Conservation (phyloP, 2,329 filamentous ascomycete genomes). For the Microsporum audouinii region DNA sequence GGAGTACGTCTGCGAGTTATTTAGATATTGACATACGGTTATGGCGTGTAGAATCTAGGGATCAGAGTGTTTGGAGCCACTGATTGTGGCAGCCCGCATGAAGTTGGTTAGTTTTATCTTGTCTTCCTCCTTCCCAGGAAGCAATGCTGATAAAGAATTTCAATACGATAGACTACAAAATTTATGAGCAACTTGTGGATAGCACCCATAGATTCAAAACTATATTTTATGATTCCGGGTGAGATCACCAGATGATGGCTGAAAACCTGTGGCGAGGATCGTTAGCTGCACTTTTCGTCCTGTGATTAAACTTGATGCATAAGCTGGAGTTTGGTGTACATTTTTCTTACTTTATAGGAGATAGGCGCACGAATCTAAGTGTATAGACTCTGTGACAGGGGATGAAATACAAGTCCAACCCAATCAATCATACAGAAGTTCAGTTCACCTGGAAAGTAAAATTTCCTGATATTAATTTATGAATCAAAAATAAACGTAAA, state of each 20-base stretch:
- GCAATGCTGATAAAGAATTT: not conserved
- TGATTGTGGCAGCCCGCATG: constrained; percentile 33
- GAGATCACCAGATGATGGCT: not conserved
- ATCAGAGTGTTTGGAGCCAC: constrained; percentile 31
- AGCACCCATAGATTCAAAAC: constrained; percentile 68
- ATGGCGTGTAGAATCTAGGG: constrained; percentile 25
- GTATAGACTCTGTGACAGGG: too few relatives aligned
- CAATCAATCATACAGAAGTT: too few relatives aligned
- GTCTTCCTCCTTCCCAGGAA: not conserved
- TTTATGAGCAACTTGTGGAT: constrained; percentile 71
- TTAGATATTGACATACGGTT: not conserved
- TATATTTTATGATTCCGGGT: constrained; percentile 55
- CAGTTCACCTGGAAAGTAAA: too few relatives aligned
- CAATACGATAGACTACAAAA: constrained; percentile 52
- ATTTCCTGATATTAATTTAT: too few relatives aligned
- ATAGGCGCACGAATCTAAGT: too few relatives aligned
- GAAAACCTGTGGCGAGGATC: not conserved
- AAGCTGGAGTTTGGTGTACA: too few relatives aligned
- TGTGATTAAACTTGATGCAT: too few relatives aligned
- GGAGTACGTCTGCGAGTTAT: not conserved
- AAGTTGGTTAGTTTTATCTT: constrained; percentile 25
- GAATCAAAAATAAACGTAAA: too few relatives aligned
- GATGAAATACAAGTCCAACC: too few relatives aligned
- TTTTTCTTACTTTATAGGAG: too few relatives aligned
- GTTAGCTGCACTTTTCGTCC: not conserved